Percentiles rank a stretch among this genome's conserved stretches.
These are phyloP conservation scores for Acorus gramineus DNA, from an alignment of 106 monocot genomes.

Conservation along the genomic window DNA sequence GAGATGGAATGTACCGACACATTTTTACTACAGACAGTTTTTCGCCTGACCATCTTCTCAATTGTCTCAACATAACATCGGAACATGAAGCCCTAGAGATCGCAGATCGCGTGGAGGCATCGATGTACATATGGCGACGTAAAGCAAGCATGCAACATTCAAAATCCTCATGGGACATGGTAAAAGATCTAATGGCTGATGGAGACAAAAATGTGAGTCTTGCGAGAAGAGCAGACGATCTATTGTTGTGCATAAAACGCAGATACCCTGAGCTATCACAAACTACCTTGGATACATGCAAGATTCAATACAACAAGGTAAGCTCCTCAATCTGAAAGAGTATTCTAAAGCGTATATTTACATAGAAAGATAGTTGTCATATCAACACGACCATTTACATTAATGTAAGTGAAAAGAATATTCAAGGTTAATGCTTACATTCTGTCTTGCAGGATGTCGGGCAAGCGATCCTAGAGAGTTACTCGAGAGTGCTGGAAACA, in stretches of 20 bases:
- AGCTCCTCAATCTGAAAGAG: background rate
- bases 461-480: conserved; percentile 87
- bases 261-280: conserved; percentile 72
- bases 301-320: conserved; percentile 86
- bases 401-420: too few relatives aligned
- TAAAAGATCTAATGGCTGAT: conserved; percentile 58
- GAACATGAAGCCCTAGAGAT: conserved; percentile 77
- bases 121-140: conserved; percentile 68
- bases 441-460: conserved; percentile 58
- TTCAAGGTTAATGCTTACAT: background rate
- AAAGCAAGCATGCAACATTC: conserved; percentile 38
- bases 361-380: too few relatives aligned
- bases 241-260: conserved; percentile 52
- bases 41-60: conserved; percentile 60
- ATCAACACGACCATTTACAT: too few relatives aligned
- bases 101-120: conserved; percentile 62
- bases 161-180: conserved; percentile 66
- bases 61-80: conserved; percentile 46
- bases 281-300: conserved; percentile 63
- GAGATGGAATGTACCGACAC: conserved; percentile 52
- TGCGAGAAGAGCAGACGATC: conserved; percentile 49
- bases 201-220: conserved; percentile 62
- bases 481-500: conserved; percentile 79
- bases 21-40: conserved; percentile 40
- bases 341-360: background rate